Evolutionary conservation across 345 rosid species (phyloP), one percentile per base, ranked within the genome.

Genomic region (Orychophragmus violaceus): DNA sequence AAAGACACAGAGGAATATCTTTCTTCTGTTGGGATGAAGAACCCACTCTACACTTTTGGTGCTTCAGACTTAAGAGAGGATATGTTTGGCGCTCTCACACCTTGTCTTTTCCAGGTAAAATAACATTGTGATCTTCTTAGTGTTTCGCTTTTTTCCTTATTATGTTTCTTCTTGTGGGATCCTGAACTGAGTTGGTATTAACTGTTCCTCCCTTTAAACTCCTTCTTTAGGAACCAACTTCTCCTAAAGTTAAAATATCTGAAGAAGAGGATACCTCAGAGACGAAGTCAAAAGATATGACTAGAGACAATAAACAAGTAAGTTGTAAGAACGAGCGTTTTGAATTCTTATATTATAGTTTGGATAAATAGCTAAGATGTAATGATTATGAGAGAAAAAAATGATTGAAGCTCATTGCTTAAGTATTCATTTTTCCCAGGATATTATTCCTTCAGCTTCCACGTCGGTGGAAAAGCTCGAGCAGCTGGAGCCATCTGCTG

Each of bases 51-150:
- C 74, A 78, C 86, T 46, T 71, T 88, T 39, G 62, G 72, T 76
- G 96, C 87, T 50, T 79, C 84, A 37, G 97, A 93, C 62, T 59
- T 93, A 65, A 86, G 77, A 70, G 88, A 85, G 17, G 95, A 83
- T 78, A 79, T 86, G 66, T 93, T 93, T 69, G 95, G 97, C 27
- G 30, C 58, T 0, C 95, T 93, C 50, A 68, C 77, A 0, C 90
- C 85, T 12, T 90, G 96, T 66, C 82, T 83, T 74, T 60, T 88
- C 48, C 89, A 82, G 73, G 97, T 86, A 71, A 66, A 74, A 73
- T 69, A n/a, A 8, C 7, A 39, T 23, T 18, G 18, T 41, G 10
- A 13, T 46, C 8, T 54, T 23, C 2, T 3, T 33, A 27, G 29
- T 48, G n/a, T 37, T 60, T 62, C 8, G 14, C 33, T 16, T 36